These are phyloP conservation scores for Rhizopus microsporus DNA, from an alignment of 371 early-diverging fungal genomes.

Conservation along the genomic window DNA sequence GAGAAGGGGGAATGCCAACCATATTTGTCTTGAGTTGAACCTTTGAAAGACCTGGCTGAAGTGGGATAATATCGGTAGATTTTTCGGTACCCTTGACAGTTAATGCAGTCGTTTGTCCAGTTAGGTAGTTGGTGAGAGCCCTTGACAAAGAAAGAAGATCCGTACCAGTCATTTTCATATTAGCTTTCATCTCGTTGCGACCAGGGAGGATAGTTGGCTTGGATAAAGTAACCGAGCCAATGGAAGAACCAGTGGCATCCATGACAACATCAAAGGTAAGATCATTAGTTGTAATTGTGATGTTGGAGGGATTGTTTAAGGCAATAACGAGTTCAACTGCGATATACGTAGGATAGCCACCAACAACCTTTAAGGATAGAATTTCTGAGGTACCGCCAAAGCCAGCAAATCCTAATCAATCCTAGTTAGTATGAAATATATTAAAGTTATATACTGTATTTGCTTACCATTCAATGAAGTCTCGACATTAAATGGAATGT, in stretches of 20 bases:
- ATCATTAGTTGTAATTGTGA: conserved; percentile 49
- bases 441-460: conserved; percentile 6
- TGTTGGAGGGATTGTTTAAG: conserved; percentile 53
- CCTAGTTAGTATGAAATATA: not conserved
- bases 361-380: conserved; percentile 41
- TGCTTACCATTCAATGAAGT: conserved; percentile 49
- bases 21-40: conserved; percentile 45
- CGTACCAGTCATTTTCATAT: conserved; percentile 29
- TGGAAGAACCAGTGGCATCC: conserved; percentile 12
- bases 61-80: conserved; percentile 45
- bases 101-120: conserved; percentile 41
- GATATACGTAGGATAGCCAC: conserved; percentile 46
- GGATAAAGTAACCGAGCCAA: conserved; percentile 26
- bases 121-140: conserved; percentile 39
- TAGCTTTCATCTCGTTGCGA: conserved; percentile 25
- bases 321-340: conserved; percentile 41
- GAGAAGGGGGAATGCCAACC: conserved; percentile 32
- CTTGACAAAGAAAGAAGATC: conserved; percentile 23
- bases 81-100: conserved; percentile 39
- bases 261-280: conserved; percentile 36
- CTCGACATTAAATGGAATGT: conserved; percentile 44
- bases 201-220: conserved; percentile 36
- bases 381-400: conserved; percentile 45
- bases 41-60: conserved; percentile 47
- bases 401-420: conserved; percentile 30